These are phyloP conservation scores for Colletotrichum eremochloae DNA, from an alignment of 2,329 filamentous ascomycete species.

Conservation along the genomic window DNA sequence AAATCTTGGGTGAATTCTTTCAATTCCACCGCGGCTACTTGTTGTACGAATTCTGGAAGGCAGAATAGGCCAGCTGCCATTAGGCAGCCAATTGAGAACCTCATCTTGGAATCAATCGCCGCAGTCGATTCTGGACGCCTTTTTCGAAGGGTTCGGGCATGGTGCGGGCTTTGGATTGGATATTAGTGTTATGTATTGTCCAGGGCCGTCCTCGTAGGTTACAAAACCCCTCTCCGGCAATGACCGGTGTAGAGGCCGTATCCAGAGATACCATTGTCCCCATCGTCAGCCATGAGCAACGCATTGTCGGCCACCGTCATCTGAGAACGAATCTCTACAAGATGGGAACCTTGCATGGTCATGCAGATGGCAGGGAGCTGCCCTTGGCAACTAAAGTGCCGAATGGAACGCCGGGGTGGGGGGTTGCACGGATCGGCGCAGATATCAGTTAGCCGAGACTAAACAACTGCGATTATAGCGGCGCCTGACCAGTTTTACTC, in stretches of 20 bases:
- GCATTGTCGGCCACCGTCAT: neutral
- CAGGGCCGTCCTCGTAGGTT: no score
- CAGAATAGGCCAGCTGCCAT: neutral
- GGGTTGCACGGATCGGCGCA: neutral
- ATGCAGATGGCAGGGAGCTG: neutral
- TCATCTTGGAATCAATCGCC: neutral
- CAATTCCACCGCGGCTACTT: constrained; percentile 26
- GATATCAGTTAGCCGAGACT: neutral
- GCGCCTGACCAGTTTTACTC: neutral
- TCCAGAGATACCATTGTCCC: neutral
- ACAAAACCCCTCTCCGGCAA: neutral
- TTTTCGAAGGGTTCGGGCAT: neutral
- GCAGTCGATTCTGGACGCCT: neutral
- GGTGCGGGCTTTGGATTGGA: neutral
- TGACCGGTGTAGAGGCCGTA: neutral
- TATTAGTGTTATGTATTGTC: neutral
- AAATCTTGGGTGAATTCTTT: constrained; percentile 51
- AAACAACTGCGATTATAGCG: neutral
- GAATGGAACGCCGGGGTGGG: neutral
- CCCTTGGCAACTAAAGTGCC: neutral
- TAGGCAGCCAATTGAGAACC: neutral
- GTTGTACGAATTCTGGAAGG: neutral
- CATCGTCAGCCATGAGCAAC: neutral
- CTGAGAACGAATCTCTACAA: neutral
- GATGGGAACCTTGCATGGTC: neutral